Percentiles rank a stretch among this genome's conserved stretches.
Conservation (phyloP, 441 rosid species). For the Jatropha podagrica region DNA sequence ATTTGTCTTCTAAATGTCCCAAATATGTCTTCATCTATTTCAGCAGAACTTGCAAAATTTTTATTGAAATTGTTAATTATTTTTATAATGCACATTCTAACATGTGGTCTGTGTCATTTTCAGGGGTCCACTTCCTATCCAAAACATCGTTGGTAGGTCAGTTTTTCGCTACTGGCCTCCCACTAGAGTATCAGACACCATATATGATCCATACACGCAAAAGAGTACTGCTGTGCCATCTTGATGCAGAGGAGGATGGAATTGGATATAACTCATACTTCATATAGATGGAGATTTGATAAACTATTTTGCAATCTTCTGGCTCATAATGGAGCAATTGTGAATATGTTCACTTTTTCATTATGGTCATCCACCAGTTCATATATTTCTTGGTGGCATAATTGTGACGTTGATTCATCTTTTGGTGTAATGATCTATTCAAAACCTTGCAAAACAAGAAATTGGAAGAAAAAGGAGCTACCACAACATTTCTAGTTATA, state of each 20-base stretch:
- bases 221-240: constrained; percentile 42
- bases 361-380: constrained; percentile 20
- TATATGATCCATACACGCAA: constrained; percentile 35
- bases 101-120: constrained; percentile 15
- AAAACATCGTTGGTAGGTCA: constrained; percentile 90
- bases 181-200: constrained; percentile 64
- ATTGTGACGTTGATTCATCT: constrained; percentile 8
- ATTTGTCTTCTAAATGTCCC: background rate
- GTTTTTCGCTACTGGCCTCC: constrained; percentile 96
- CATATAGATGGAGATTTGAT: background rate
- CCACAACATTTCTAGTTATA: background rate
- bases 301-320: background rate
- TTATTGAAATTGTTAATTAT: background rate
- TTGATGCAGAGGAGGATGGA: constrained; percentile 30
- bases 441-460: background rate
- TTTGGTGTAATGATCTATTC: constrained; percentile 16
- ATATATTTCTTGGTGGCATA: constrained; percentile 15
- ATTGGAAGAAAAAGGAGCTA: constrained; percentile 1
- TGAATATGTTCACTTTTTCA: constrained; percentile 19
- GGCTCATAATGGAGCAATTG: constrained; percentile 22
- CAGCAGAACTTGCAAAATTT: background rate
- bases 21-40: background rate
- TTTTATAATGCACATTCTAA: constrained; percentile 6
- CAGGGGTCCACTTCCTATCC: constrained; percentile 91
- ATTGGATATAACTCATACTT: background rate